These are phyloP conservation scores for Aspergillaceae sp. DNA, from an alignment of 2,329 filamentous ascomycete genomes.

Conservation along the genomic window DNA sequence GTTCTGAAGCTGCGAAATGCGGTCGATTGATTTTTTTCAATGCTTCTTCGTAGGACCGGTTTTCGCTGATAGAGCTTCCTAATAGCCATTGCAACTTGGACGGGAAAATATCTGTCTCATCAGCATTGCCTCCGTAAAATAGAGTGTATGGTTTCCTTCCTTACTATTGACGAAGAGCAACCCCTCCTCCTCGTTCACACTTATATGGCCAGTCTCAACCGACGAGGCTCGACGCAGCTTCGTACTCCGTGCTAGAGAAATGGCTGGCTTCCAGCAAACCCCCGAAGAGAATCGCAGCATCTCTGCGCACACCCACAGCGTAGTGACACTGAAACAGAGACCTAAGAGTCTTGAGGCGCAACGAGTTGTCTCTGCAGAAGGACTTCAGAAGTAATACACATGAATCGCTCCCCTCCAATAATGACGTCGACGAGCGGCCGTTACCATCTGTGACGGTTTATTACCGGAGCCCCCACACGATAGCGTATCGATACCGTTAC, in stretches of 20 bases:
- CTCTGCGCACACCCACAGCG: neutral
- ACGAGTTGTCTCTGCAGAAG: too few species aligned
- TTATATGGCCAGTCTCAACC: constrained; percentile 71
- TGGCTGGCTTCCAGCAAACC: constrained; percentile 5
- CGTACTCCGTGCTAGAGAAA: constrained; percentile 5
- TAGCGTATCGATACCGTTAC: constrained; percentile 4
- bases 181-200: constrained; percentile 64
- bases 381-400: too few species aligned
- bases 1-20: constrained; percentile 47
- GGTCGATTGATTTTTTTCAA: constrained; percentile 46
- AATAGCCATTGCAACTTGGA: constrained; percentile 60
- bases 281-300: constrained; percentile 15
- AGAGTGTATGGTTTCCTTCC: constrained; percentile 17
- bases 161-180: constrained; percentile 85
- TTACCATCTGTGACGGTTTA: neutral
- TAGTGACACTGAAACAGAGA: neutral
- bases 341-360: too few species aligned
- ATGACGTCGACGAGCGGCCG: constrained; percentile 6
- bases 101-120: constrained; percentile 65
- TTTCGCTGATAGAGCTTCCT: constrained; percentile 43
- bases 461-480: neutral
- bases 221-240: constrained; percentile 39
- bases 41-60: constrained; percentile 39
- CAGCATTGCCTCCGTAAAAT: constrained; percentile 1
- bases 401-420: neutral